Evolutionary conservation across 2,329 filamentous ascomycete species (phyloP).

Genomic region (Paecilomyces sp.): DNA sequence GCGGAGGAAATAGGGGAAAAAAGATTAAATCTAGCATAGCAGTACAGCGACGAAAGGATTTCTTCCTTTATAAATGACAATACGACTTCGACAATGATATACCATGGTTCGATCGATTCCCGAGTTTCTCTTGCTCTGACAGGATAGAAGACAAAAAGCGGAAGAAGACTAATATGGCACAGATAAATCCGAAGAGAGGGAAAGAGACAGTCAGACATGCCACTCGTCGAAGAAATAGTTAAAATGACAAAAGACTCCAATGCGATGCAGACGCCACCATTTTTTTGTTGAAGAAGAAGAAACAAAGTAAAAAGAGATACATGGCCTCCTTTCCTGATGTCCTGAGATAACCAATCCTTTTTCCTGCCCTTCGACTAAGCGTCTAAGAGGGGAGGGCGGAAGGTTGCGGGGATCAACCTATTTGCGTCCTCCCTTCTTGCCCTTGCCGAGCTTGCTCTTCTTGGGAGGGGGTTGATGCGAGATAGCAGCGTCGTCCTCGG

Average conservation of each 20-base stretch:
- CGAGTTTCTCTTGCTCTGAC: neutral
- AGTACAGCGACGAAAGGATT: too few relatives aligned
- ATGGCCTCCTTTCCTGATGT: neutral
- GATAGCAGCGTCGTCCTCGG: conserved; percentile 18
- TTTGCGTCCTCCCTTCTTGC: conserved; percentile 29
- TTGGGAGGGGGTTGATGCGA: conserved; percentile 24
- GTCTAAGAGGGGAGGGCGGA: neutral
- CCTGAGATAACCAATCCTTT: neutral
- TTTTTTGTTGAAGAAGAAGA: conserved; percentile 4
- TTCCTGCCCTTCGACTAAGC: neutral
- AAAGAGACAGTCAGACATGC: neutral
- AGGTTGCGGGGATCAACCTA: conserved; percentile 8
- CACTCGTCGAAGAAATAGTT: neutral
- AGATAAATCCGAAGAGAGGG: neutral
- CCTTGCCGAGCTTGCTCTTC: conserved; percentile 26
- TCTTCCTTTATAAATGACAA: neutral
- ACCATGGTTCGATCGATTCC: neutral
- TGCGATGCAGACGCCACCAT: neutral
- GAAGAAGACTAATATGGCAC: neutral
- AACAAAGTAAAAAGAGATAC: conserved; percentile 3
- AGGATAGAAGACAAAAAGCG: neutral
- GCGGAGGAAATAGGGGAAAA: too few relatives aligned
- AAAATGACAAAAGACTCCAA: neutral
- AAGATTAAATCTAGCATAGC: too few relatives aligned
- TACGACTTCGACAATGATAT: neutral